Evolutionary conservation across 192 early-diverging fungal species (phyloP), one percentile per base, ranked within the genome.

Genomic region (Coemansia sp.): DNA sequence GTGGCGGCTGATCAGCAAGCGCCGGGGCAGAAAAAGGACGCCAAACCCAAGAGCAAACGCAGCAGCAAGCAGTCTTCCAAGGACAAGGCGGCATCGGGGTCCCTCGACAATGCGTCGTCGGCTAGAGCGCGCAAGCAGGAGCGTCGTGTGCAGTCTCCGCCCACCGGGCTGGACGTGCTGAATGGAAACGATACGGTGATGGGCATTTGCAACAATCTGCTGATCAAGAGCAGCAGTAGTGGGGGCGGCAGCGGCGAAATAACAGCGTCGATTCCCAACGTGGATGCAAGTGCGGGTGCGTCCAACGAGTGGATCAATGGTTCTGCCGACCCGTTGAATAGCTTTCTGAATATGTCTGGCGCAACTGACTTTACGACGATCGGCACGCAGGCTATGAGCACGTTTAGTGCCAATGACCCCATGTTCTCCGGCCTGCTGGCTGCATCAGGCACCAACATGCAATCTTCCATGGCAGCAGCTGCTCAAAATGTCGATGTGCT

Each of bases 41-140:
- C 60, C 14, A 63, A 63, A 32, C 21, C 71, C 40, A 74, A 67
- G 34, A 51, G 60, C 11, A 62, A 63, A 42, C 53, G 64, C 0
- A 45, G 32, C 23, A n/a, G 56, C 37, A 74, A 64, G 58, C 66
- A 64, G 60, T 11, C 40, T 5, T n/a, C n/a, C n/a, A n/a, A n/a
- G n/a, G n/a, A n/a, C n/a, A n/a, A 28, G 11, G 5, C 58, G n/a
- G 18, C 44, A 17, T 17, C 44, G 3, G 26, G 44, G 2, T 9
- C 23, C 6, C 4, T 48, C 20, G 37, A 15, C 16, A 51, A 51
- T 15, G 37, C 32, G 18, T 48, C 32, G n/a, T n/a, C n/a, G n/a
- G n/a, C n/a, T n/a, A n/a, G n/a, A n/a, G n/a, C n/a, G n/a, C n/a
- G n/a, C n/a, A n/a, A n/a, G n/a, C n/a, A n/a, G n/a, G n/a, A n/a